Conservation (phyloP, 495 filamentous ascomycete species). For the Extremus antarcticus region DNA sequence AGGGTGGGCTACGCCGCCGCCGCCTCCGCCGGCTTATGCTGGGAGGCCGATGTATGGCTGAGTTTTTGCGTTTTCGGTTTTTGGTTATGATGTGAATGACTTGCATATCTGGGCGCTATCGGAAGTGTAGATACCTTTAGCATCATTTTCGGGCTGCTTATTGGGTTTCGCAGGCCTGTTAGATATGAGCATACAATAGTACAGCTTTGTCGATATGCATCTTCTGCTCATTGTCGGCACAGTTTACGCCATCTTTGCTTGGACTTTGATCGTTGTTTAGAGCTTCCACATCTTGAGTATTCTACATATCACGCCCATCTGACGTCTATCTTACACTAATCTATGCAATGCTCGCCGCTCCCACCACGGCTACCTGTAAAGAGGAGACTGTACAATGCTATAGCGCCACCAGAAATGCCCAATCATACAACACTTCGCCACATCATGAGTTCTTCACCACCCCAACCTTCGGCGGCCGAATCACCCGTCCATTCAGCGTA, state of each 20-base stretch:
- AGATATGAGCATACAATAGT: background rate
- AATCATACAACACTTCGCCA: background rate
- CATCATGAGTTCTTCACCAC: conserved; percentile 62
- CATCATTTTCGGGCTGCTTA: background rate
- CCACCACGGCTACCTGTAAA: background rate
- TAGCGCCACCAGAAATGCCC: background rate
- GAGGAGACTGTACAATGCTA: conserved; percentile 10
- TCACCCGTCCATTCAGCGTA: conserved; percentile 73
- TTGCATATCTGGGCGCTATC: background rate
- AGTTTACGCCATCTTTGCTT: too few species aligned
- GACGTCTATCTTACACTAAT: background rate
- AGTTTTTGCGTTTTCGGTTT: background rate
- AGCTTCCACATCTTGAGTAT: too few species aligned
- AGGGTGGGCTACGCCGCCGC: conserved; percentile 4
- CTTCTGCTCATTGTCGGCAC: too few species aligned
- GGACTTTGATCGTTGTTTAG: too few species aligned
- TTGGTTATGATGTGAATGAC: background rate
- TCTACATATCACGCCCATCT: too few species aligned
- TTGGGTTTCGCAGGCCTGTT: background rate
- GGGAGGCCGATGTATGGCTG: conserved; percentile 1
- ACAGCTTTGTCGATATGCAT: too few species aligned
- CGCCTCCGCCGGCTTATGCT: conserved; percentile 15
- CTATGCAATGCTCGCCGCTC: background rate
- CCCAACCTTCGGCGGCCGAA: conserved; percentile 90
- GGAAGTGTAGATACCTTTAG: too few species aligned